Percentiles rank a stretch among this genome's conserved stretches.
These are phyloP conservation scores for Aureobasidium sp. DNA, from an alignment of 2,329 filamentous ascomycete species.

Conservation along the genomic window DNA sequence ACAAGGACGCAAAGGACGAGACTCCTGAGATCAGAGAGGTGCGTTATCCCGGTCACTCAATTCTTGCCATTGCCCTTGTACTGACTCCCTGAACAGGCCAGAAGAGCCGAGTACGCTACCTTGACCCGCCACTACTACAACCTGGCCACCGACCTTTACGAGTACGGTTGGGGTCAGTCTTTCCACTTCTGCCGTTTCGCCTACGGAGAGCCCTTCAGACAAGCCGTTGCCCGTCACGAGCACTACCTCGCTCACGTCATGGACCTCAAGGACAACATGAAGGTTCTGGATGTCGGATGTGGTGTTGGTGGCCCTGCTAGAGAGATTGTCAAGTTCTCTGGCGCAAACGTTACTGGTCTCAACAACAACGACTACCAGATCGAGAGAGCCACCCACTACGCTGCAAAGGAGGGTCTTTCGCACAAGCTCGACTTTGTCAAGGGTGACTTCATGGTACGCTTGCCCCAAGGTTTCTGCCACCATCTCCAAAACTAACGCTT, in stretches of 20 bases:
- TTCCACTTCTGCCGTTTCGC: constrained; percentile 98
- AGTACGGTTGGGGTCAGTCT: constrained; percentile 91
- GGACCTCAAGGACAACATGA: constrained; percentile 75
- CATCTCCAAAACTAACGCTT: constrained; percentile 12
- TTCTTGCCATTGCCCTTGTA: not conserved
- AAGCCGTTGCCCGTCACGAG: constrained; percentile 92
- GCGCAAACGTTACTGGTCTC: constrained; percentile 77
- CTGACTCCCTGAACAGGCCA: constrained; percentile 29
- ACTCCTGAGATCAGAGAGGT: constrained; percentile 71
- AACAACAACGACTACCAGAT: constrained; percentile 99
- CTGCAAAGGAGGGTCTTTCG: constrained; percentile 68
- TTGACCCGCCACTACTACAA: constrained; percentile 72
- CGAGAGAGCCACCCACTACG: constrained; percentile 79
- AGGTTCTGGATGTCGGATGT: constrained; percentile 90
- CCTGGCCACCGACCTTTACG: constrained; percentile 48
- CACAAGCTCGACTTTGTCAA: constrained; percentile 80
- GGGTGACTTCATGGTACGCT: constrained; percentile 81
- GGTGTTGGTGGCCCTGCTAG: constrained; percentile 92
- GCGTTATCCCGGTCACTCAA: not conserved
- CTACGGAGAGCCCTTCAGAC: constrained; percentile 73
- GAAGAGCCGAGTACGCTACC: constrained; percentile 77
- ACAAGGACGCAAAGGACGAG: constrained; percentile 69
- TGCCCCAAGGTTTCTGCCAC: not conserved
- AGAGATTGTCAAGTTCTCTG: constrained; percentile 94
- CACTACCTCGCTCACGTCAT: constrained; percentile 93